phyloP scores from a whole-genome alignment of 148 eudicot genomes.

The Pouteria glomerata region DNA sequence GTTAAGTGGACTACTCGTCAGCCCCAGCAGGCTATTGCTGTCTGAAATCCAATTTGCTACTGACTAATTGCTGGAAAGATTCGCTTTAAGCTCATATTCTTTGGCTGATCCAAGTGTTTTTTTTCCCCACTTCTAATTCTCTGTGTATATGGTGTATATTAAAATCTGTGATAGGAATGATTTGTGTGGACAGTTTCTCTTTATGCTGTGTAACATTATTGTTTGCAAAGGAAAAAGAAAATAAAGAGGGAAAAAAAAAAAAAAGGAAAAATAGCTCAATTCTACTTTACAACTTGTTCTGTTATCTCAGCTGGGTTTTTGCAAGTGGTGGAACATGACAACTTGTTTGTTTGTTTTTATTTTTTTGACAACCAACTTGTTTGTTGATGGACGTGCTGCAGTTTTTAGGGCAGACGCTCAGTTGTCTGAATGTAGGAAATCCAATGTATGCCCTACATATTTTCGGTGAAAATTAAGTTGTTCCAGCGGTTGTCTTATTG shows the following conservation, averaged over 20 bases:
- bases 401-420: no score
- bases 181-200: constrained; percentile 36
- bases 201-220: constrained; percentile 40
- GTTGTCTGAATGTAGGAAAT: no score
- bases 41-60: constrained; percentile 9
- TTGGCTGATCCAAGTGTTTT: constrained; percentile 15
- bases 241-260: constrained; percentile 16
- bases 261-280: constrained; percentile 17
- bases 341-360: no score
- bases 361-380: no score
- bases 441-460: no score
- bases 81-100: neutral
- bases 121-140: constrained; percentile 42
- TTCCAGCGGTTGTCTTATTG: no score
- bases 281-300: neutral
- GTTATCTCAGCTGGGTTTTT: neutral
- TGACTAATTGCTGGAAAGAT: constrained; percentile 10
- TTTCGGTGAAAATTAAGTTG: no score
- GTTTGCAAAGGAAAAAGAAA: constrained; percentile 27
- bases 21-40: constrained; percentile 15
- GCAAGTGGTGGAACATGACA: no score
- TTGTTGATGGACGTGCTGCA: no score
- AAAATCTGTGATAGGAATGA: constrained; percentile 20
- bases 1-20: neutral
- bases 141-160: constrained; percentile 65